Conservation (phyloP, 2,329 filamentous ascomycete species). For the Pyricularia sp. region DNA sequence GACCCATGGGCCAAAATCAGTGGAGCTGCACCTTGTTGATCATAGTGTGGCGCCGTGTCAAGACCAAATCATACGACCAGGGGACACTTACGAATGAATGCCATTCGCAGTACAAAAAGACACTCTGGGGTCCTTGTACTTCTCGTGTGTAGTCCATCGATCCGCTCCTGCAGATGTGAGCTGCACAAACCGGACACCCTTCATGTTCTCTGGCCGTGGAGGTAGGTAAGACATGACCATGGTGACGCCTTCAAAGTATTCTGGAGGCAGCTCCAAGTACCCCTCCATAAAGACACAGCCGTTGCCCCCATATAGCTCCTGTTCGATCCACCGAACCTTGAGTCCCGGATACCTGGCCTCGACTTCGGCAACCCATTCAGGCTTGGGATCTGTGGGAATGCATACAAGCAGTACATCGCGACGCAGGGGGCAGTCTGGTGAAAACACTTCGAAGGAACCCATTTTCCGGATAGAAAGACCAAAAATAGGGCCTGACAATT, state of each 20-base stretch:
- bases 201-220: conserved; percentile 17
- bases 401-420: conserved; percentile 27
- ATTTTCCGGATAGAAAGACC: neutral
- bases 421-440: conserved; percentile 11
- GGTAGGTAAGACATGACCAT: conserved; percentile 21
- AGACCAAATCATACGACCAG: neutral
- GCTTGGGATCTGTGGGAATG: conserved; percentile 16
- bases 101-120: conserved; percentile 28
- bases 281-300: neutral
- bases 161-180: conserved; percentile 29
- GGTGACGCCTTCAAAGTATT: conserved; percentile 27
- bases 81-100: conserved; percentile 24
- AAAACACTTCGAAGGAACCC: neutral
- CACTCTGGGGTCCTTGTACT: conserved; percentile 21
- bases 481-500: neutral
- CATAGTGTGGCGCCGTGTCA: neutral
- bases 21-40: neutral
- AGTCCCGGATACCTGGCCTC: conserved; percentile 9
- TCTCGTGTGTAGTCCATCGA: conserved; percentile 21
- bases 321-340: conserved; percentile 9
- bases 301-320: neutral
- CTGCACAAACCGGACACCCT: conserved; percentile 30
- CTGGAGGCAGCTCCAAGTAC: conserved; percentile 12
- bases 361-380: conserved; percentile 21
- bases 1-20: neutral